phyloP scores from a whole-genome alignment of 306 rosid species.

The Vigna angularis region DNA sequence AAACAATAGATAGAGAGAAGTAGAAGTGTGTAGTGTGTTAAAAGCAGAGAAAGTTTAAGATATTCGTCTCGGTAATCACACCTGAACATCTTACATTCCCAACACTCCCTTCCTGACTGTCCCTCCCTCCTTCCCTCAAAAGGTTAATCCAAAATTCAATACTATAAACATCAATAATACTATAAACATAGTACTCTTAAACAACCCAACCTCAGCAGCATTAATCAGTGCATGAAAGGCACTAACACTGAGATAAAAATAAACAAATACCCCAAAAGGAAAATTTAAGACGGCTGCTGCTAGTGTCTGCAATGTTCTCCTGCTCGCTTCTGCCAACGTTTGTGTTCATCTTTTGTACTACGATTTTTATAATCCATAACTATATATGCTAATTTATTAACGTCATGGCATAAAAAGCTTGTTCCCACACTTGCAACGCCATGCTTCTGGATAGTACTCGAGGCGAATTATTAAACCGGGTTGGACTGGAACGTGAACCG shows the following conservation, averaged over 20 bases:
- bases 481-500: conserved; percentile 87
- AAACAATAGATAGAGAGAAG: background rate
- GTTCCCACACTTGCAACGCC: conserved; percentile 94
- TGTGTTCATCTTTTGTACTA: conserved; percentile 27
- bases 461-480: conserved; percentile 77
- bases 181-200: conserved; percentile 22
- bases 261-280: conserved; percentile 26
- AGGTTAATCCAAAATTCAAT: conserved; percentile 39
- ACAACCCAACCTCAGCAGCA: conserved; percentile 35
- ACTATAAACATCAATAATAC: conserved; percentile 3
- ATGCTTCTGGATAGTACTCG: conserved; percentile 97
- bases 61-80: conserved; percentile 52
- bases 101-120: conserved; percentile 45
- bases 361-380: background rate
- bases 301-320: conserved; percentile 33
- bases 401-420: conserved; percentile 77
- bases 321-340: conserved; percentile 36
- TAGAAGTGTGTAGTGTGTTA: conserved; percentile 5
- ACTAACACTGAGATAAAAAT: conserved; percentile 26
- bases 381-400: background rate
- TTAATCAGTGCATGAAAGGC: conserved; percentile 42
- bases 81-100: conserved; percentile 67
- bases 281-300: conserved; percentile 32
- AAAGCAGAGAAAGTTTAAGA: conserved; percentile 39
- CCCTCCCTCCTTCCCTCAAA: conserved; percentile 35